A percentile compares a stretch with the other conserved stretches of the same genome.
phyloP scores from a whole-genome alignment of 768 basidiomycete genomes.

The Boletus coccyginus region DNA sequence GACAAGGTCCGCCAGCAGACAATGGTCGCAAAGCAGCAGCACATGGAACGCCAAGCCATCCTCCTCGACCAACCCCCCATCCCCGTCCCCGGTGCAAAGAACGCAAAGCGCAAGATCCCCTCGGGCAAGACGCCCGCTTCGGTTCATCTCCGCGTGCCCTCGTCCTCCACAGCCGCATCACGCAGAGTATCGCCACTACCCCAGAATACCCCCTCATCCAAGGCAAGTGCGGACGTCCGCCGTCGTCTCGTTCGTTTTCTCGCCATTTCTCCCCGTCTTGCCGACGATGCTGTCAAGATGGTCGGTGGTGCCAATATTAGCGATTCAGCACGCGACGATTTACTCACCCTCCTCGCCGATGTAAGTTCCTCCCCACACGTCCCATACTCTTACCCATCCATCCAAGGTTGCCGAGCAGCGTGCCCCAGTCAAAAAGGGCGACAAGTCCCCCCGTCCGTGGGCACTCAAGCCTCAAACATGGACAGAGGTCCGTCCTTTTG shows the following conservation, averaged over 20 bases:
- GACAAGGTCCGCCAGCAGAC: constrained; percentile 46
- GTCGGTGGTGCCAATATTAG: constrained; percentile 44
- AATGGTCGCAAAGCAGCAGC: constrained; percentile 48
- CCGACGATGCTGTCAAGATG: constrained; percentile 36
- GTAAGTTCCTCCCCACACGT: constrained; percentile 31
- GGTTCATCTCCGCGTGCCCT: constrained; percentile 29
- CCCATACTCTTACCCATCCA: background rate
- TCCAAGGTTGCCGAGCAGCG: constrained; percentile 51
- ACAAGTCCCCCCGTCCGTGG: constrained; percentile 44
- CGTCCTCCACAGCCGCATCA: constrained; percentile 27
- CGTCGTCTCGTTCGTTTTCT: constrained; percentile 49
- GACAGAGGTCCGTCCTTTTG: constrained; percentile 69
- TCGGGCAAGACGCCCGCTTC: constrained; percentile 28
- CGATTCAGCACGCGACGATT: constrained; percentile 36
- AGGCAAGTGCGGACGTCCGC: constrained; percentile 24
- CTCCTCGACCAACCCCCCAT: constrained; percentile 39
- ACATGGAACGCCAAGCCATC: constrained; percentile 46
- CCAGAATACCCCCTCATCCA: constrained; percentile 16
- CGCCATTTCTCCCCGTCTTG: constrained; percentile 47
- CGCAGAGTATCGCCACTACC: constrained; percentile 32
- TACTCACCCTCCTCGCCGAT: constrained; percentile 49
- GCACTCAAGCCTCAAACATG: constrained; percentile 55
- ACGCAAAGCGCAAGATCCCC: constrained; percentile 40
- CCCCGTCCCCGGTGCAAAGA: constrained; percentile 34
- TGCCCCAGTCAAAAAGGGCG: constrained; percentile 31